Evolutionary conservation across 2,329 filamentous ascomycete genomes (phyloP).

Genomic region (Neopestalotiopsis rosae): DNA sequence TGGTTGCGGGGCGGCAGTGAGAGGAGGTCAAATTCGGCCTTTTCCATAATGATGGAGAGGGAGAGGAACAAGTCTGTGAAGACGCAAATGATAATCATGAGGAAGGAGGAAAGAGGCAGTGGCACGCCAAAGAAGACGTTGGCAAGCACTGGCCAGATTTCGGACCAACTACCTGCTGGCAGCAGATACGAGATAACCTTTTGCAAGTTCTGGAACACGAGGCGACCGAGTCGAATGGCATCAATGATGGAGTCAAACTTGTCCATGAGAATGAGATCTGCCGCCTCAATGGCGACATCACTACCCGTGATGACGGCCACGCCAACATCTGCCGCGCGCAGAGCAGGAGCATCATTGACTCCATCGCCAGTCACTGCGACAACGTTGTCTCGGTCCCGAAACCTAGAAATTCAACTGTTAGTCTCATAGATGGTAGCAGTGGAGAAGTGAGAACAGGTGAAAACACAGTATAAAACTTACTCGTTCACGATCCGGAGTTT

Average conservation of each 20-base stretch:
- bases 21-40: slow-evolving; percentile 59
- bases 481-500: slow-evolving; percentile 75
- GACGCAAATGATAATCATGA: slow-evolving; percentile 64
- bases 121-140: slow-evolving; percentile 63
- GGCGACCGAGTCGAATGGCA: slow-evolving; percentile 69
- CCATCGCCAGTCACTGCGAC: slow-evolving; percentile 71
- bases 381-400: slow-evolving; percentile 67
- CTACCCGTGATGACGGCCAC: slow-evolving; percentile 73
- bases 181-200: slow-evolving; percentile 51
- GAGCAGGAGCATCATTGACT: slow-evolving; percentile 68
- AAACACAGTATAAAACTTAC: slow-evolving; percentile 64
- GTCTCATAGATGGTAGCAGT: neutral
- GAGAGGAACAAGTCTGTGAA: slow-evolving; percentile 60
- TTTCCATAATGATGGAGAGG: slow-evolving; percentile 59
- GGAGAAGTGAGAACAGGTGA: neutral
- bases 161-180: slow-evolving; percentile 59
- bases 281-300: slow-evolving; percentile 71
- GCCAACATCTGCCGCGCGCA: slow-evolving; percentile 70
- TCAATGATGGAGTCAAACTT: slow-evolving; percentile 72
- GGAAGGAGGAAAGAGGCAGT: slow-evolving; percentile 54
- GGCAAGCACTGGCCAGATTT: slow-evolving; percentile 62
- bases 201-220: slow-evolving; percentile 55
- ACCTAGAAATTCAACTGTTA: slow-evolving; percentile 22
- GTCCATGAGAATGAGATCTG: slow-evolving; percentile 70
- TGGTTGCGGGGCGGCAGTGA: slow-evolving; percentile 55